Evolutionary conservation across 345 rosid species (phyloP).

Genomic region (Eutrema heterophyllum): DNA sequence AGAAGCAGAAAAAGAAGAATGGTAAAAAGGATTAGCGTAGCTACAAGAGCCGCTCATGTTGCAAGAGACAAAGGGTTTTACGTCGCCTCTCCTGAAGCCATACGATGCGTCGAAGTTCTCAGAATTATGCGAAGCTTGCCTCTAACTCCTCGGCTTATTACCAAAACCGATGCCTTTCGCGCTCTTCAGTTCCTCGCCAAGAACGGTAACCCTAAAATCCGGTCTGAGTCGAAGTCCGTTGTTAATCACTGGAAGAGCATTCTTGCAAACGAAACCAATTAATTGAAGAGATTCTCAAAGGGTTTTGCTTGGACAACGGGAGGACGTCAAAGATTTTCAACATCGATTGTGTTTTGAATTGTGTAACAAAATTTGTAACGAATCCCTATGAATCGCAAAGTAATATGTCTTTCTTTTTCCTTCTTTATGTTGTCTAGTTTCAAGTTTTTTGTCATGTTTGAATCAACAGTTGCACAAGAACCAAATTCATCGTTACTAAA

Average conservation of each 20-base stretch:
- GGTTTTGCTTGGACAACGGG: neutral
- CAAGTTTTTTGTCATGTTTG: neutral
- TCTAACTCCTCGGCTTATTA: neutral
- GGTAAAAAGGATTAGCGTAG: neutral
- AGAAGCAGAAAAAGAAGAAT: neutral
- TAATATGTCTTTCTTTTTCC: neutral
- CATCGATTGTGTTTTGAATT: neutral
- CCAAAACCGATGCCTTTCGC: neutral
- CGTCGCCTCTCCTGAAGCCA: slow-evolving; percentile 23
- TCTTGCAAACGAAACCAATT: neutral
- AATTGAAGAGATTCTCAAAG: neutral
- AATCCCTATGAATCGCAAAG: neutral
- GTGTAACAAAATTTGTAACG: neutral
- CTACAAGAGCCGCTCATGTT: slow-evolving; percentile 3
- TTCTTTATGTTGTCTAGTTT: neutral
- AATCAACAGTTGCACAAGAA: neutral
- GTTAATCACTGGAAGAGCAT: neutral
- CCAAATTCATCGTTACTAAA: neutral
- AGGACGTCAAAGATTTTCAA: neutral
- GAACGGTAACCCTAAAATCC: slow-evolving; percentile 26
- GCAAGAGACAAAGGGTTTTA: slow-evolving; percentile 17
- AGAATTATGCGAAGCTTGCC: slow-evolving; percentile 11
- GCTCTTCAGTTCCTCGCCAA: neutral
- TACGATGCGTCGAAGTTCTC: neutral
- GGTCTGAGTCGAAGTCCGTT: neutral